Percentiles rank a stretch among this genome's conserved stretches.
phyloP scores from a whole-genome alignment of 1,284 basidiomycete species.

The Exobasidium rhododendri region DNA sequence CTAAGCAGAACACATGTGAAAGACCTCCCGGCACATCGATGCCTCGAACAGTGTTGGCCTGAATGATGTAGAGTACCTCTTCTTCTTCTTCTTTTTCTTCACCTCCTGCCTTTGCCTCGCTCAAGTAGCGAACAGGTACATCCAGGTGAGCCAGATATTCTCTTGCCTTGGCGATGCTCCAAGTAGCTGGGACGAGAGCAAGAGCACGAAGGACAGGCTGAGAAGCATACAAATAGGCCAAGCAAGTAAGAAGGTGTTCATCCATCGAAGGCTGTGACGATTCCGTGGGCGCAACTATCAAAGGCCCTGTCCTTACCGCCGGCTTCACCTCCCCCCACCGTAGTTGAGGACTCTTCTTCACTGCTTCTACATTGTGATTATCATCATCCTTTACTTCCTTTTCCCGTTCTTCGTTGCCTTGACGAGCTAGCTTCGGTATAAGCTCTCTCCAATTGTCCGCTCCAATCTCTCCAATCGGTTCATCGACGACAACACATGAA shows the following conservation, averaged over 20 bases:
- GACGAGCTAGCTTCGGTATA: not conserved
- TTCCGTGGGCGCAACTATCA: slow-evolving; percentile 17
- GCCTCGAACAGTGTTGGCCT: slow-evolving; percentile 42
- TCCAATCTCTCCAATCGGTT: slow-evolving; percentile 13
- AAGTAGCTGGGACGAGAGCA: slow-evolving; percentile 44
- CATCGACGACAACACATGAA: slow-evolving; percentile 48
- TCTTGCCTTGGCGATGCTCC: slow-evolving; percentile 34
- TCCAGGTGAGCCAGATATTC: slow-evolving; percentile 37
- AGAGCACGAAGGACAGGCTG: slow-evolving; percentile 35
- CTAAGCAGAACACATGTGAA: slow-evolving; percentile 48
- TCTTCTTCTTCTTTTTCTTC: slow-evolving; percentile 7
- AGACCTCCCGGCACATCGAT: slow-evolving; percentile 44
- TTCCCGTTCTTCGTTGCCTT: not conserved
- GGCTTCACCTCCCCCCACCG: not conserved
- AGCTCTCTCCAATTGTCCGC: slow-evolving; percentile 15
- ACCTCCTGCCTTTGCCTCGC: not conserved
- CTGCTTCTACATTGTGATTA: not conserved
- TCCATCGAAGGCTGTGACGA: slow-evolving; percentile 37
- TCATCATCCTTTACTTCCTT: not conserved
- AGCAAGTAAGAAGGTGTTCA: slow-evolving; percentile 33
- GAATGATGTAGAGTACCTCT: slow-evolving; percentile 33
- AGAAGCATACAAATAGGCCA: slow-evolving; percentile 44
- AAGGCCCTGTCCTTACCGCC: not conserved
- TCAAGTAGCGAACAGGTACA: slow-evolving; percentile 32
- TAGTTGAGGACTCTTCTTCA: not conserved